Conservation (phyloP, 2,329 filamentous ascomycete genomes). For the Neonectria faginata region DNA sequence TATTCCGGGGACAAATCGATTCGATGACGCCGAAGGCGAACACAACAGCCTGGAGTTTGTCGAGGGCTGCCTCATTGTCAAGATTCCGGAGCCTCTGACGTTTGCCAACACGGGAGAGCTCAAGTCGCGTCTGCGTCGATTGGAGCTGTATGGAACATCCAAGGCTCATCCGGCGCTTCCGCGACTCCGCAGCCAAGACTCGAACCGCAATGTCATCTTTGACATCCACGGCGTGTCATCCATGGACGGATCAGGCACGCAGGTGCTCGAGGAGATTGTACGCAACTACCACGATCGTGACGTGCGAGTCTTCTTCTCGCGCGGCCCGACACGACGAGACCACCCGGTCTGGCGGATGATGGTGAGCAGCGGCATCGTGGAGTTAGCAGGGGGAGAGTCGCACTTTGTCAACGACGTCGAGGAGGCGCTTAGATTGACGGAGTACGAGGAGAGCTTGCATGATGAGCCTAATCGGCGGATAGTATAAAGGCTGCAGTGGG, state of each 20-base stretch:
- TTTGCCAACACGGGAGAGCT: conserved; percentile 97
- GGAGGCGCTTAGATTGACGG: conserved; percentile 84
- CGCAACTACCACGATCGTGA: conserved; percentile 79
- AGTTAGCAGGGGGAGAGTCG: conserved; percentile 78
- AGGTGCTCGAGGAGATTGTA: conserved; percentile 93
- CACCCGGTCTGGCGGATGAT: conserved; percentile 78
- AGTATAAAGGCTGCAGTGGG: background rate
- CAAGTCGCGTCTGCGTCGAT: conserved; percentile 81
- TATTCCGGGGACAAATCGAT: conserved; percentile 83
- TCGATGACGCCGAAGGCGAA: conserved; percentile 85
- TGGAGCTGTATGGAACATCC: conserved; percentile 91
- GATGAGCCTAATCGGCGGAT: conserved; percentile 38
- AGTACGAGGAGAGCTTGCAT: conserved; percentile 70
- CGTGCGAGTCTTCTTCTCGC: conserved; percentile 80
- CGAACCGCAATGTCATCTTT: conserved; percentile 93
- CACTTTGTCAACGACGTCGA: conserved; percentile 88
- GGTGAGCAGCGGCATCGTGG: conserved; percentile 84
- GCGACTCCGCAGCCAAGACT: conserved; percentile 78
- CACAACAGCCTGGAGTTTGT: conserved; percentile 84
- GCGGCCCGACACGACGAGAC: conserved; percentile 60
- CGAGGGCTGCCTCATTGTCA: conserved; percentile 93
- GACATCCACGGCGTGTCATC: conserved; percentile 98
- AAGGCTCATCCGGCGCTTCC: conserved; percentile 89
- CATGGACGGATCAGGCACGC: conserved; percentile 91
- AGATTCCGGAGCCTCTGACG: conserved; percentile 95